Conservation (phyloP, 371 early-diverging fungal genomes). For the Zopfochytrium polystomum region DNA sequence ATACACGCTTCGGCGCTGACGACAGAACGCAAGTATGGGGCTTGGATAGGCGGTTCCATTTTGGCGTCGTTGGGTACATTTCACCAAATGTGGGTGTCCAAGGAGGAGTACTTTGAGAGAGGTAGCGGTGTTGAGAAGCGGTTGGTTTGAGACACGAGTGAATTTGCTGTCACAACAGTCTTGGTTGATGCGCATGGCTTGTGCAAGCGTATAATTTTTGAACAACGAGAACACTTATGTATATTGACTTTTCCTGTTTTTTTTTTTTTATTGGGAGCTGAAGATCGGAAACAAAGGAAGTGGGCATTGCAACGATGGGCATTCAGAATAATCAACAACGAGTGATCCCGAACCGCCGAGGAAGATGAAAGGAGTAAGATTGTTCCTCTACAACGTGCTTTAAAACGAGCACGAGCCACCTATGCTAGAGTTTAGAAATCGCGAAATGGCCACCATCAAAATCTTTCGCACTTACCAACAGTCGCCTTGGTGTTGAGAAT, state of each 20-base stretch:
- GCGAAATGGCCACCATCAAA: too few relatives aligned
- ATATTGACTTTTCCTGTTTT: too few relatives aligned
- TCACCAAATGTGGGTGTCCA: constrained; percentile 95
- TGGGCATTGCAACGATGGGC: too few relatives aligned
- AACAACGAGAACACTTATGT: too few relatives aligned
- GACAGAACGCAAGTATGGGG: constrained; percentile 81
- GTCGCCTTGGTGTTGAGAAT: constrained; percentile 86
- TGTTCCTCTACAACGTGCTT: background rate
- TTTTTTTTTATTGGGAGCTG: background rate
- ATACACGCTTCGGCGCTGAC: constrained; percentile 73
- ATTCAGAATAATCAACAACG: too few relatives aligned
- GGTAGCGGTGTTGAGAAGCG: constrained; percentile 85
- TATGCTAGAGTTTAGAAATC: too few relatives aligned
- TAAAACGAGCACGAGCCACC: constrained; percentile 21
- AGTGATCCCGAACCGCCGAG: too few relatives aligned
- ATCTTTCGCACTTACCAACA: constrained; percentile 27
- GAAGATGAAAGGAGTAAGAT: background rate
- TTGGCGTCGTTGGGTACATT: constrained; percentile 91
- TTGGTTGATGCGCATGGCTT: too few relatives aligned
- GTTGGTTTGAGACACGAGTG: constrained; percentile 25
- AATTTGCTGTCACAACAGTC: too few relatives aligned
- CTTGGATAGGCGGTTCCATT: constrained; percentile 97
- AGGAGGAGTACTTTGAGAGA: constrained; percentile 87
- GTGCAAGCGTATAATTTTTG: too few relatives aligned
- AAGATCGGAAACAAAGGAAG: constrained; percentile 1